phyloP scores from a whole-genome alignment of 441 rosid genomes.

The Adansonia grandidieri region DNA sequence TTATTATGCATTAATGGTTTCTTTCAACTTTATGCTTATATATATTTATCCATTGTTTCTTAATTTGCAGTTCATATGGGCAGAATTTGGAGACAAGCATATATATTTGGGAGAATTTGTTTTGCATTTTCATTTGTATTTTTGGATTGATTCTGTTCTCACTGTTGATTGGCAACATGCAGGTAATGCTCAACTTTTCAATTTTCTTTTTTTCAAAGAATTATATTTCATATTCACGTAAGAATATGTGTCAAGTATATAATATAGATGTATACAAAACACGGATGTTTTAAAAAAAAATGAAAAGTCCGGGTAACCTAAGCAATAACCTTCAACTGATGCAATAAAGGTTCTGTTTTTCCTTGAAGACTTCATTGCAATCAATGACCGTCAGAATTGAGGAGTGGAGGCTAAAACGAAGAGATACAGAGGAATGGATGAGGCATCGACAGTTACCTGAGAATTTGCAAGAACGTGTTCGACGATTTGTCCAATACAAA shows the following conservation, averaged over 20 bases:
- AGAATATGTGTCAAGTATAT: too few species aligned
- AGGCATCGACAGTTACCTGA: constrained; percentile 70
- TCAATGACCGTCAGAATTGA: constrained; percentile 62
- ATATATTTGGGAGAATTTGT: constrained; percentile 65
- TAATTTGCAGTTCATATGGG: constrained; percentile 74
- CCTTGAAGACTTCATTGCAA: constrained; percentile 55
- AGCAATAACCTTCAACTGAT: neutral
- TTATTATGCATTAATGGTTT: neutral
- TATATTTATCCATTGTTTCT: constrained; percentile 1
- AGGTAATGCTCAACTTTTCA: constrained; percentile 41
- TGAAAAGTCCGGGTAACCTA: neutral
- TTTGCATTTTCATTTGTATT: constrained; percentile 70
- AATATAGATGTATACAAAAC: neutral
- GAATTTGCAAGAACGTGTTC: constrained; percentile 60
- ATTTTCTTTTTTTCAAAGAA: neutral
- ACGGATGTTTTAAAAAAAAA: neutral
- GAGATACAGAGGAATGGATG: constrained; percentile 85
- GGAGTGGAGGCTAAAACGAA: constrained; percentile 68
- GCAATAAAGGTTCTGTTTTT: constrained; percentile 17
- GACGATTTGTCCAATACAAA: constrained; percentile 62
- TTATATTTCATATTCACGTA: too few species aligned
- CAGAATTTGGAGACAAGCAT: constrained; percentile 72
- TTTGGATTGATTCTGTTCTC: constrained; percentile 78
- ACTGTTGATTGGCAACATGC: constrained; percentile 86
- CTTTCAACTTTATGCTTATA: constrained; percentile 24